Conservation (phyloP, 257 asterid species). For the Solanum habrochaites region DNA sequence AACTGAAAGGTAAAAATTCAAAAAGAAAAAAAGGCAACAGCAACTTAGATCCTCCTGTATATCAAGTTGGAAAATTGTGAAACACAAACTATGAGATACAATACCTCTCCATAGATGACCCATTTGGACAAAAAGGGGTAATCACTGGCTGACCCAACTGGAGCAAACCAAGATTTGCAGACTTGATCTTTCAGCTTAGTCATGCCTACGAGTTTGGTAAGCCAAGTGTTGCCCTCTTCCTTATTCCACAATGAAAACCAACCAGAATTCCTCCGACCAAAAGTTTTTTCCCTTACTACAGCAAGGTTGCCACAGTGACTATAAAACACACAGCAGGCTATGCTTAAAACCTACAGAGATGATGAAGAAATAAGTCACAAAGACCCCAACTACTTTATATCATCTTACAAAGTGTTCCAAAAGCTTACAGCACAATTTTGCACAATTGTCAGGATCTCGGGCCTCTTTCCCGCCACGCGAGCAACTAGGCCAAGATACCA, state of each 20-base stretch:
- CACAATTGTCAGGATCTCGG: slow-evolving; percentile 69
- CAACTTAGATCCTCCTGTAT: slow-evolving; percentile 12
- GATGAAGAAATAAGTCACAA: slow-evolving; percentile 34
- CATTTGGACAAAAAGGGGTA: slow-evolving; percentile 89
- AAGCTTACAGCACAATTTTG: slow-evolving; percentile 93
- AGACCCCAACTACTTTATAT: slow-evolving; percentile 12
- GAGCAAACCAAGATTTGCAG: slow-evolving; percentile 97
- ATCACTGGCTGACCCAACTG: slow-evolving; percentile 96
- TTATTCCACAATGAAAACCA: slow-evolving; percentile 81
- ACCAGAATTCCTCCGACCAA: slow-evolving; percentile 53
- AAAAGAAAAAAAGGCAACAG: background rate
- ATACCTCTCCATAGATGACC: slow-evolving; percentile 98
- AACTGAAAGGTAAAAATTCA: slow-evolving; percentile 32
- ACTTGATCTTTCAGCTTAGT: slow-evolving; percentile 83
- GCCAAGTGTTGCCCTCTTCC: slow-evolving; percentile 77
- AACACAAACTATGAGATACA: background rate
- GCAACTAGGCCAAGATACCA: slow-evolving; percentile 96
- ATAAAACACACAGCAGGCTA: slow-evolving; percentile 99
- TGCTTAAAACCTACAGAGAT: slow-evolving; percentile 86
- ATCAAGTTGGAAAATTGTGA: background rate
- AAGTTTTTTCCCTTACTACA: slow-evolving; percentile 50
- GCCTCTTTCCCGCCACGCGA: slow-evolving; percentile 93
- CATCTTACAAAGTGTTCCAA: slow-evolving; percentile 6
- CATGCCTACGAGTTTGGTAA: slow-evolving; percentile 70
- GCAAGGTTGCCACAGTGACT: slow-evolving; percentile 99